Percentiles rank a stretch among this genome's conserved stretches.
Evolutionary conservation across 305 asterid genomes (phyloP).

Genomic region (Stenogyne calaminthoides): DNA sequence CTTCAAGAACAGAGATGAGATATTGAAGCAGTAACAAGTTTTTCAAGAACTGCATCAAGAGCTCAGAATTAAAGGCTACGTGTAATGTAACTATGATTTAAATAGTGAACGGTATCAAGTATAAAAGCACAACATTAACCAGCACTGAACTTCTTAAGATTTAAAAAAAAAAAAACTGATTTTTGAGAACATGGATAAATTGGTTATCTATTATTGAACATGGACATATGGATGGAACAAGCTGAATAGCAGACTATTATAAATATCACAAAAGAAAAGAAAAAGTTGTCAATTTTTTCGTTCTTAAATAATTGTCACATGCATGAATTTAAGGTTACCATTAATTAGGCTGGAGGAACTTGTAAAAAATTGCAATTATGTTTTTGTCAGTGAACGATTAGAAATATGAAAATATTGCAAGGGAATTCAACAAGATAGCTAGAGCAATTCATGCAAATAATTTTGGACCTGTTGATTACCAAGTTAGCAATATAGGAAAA

Average conservation of each 20-base stretch:
- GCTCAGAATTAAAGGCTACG: constrained; percentile 17
- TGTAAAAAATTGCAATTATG: neutral
- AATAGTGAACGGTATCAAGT: neutral
- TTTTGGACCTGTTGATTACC: neutral
- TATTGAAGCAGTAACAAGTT: constrained; percentile 79
- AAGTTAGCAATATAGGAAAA: constrained; percentile 1
- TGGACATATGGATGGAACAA: constrained; percentile 2
- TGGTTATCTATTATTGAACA: neutral
- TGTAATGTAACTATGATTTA: neutral
- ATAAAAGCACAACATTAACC: constrained; percentile 15
- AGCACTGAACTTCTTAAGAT: neutral
- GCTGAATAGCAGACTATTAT: neutral
- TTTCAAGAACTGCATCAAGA: constrained; percentile 65
- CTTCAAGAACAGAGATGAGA: constrained; percentile 74
- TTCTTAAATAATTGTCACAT: neutral
- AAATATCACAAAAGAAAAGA: neutral
- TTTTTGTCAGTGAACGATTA: neutral
- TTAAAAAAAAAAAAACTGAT: neutral
- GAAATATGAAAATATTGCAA: constrained; percentile 15
- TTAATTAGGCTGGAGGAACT: neutral
- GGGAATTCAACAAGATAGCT: neutral
- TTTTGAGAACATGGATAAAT: neutral
- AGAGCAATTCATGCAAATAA: constrained; percentile 2
- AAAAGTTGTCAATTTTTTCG: neutral
- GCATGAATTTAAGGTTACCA: neutral